phyloP scores from a whole-genome alignment of 1,284 basidiomycete species.

The Cerrena zonata region DNA sequence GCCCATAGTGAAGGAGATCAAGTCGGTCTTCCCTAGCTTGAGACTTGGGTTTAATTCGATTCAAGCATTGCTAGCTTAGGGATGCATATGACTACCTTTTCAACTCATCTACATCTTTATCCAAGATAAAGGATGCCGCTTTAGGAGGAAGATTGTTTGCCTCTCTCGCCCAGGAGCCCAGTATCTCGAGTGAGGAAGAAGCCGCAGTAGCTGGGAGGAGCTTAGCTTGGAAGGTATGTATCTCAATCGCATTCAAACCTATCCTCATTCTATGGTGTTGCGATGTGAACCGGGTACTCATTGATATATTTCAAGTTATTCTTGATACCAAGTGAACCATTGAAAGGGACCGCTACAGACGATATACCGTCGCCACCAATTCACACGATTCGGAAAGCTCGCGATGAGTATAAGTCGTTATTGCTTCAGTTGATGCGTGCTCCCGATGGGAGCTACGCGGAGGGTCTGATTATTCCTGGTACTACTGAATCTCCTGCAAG shows the following conservation, averaged over 20 bases:
- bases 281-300: conserved; percentile 6
- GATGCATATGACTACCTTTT: conserved; percentile 59
- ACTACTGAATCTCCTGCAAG: conserved; percentile 34
- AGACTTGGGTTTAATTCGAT: conserved; percentile 9
- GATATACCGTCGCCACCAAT: conserved; percentile 40
- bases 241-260: conserved; percentile 6
- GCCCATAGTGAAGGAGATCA: conserved; percentile 16
- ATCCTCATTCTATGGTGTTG: background rate
- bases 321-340: conserved; percentile 50
- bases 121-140: conserved; percentile 61
- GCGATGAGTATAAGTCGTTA: conserved; percentile 47
- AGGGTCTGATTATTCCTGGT: conserved; percentile 54
- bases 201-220: conserved; percentile 60
- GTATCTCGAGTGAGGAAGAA: conserved; percentile 25
- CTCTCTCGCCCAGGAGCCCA: conserved; percentile 20
- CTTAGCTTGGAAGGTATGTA: conserved; percentile 70
- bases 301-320: conserved; percentile 44
- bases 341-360: conserved; percentile 43
- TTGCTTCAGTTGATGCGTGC: conserved; percentile 65
- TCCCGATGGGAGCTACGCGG: conserved; percentile 73
- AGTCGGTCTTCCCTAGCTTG: conserved; percentile 19
- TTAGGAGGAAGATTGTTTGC: conserved; percentile 53
- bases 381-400: conserved; percentile 39
- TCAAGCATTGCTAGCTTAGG: conserved; percentile 34
- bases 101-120: conserved; percentile 45